Conservation (phyloP, 164 flowering plant genomes). For the Magnolia sinica region DNA sequence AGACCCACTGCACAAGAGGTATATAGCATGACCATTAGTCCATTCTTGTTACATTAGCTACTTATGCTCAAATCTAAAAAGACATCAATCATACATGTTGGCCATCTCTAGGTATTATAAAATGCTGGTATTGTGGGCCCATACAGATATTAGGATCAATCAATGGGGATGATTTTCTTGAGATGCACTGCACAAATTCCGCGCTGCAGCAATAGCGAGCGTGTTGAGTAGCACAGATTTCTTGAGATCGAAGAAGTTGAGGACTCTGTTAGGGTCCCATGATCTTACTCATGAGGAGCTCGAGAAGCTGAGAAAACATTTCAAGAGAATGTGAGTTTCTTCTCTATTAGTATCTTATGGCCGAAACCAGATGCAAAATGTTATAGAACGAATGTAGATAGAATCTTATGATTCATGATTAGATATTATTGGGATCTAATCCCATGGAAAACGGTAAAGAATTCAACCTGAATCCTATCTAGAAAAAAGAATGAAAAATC, state of each 20-base stretch:
- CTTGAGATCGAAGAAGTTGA: conserved; percentile 65
- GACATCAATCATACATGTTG: not conserved
- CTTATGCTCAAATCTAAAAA: too few species aligned
- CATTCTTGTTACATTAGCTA: not conserved
- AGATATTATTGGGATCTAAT: not conserved
- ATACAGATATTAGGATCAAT: not conserved
- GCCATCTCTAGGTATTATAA: not conserved
- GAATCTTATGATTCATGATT: not conserved
- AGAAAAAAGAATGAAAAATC: not conserved
- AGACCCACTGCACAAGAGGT: conserved; percentile 74
- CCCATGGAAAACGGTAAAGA: not conserved
- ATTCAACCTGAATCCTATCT: not conserved
- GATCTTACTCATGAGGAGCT: conserved; percentile 66
- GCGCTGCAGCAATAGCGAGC: conserved; percentile 81
- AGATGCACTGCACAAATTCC: conserved; percentile 68
- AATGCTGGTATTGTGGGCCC: not conserved
- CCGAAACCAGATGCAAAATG: not conserved
- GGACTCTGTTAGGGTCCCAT: conserved; percentile 47
- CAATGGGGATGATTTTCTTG: too few species aligned
- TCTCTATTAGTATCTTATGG: not conserved
- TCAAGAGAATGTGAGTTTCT: conserved; percentile 51
- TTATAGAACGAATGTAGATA: not conserved
- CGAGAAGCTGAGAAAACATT: conserved; percentile 48
- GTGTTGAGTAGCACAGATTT: conserved; percentile 53
- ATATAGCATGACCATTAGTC: conserved; percentile 4